Base-by-base conservation (phyloP, 305 asterid genomes). In the Fraxinus albicans region DNA sequence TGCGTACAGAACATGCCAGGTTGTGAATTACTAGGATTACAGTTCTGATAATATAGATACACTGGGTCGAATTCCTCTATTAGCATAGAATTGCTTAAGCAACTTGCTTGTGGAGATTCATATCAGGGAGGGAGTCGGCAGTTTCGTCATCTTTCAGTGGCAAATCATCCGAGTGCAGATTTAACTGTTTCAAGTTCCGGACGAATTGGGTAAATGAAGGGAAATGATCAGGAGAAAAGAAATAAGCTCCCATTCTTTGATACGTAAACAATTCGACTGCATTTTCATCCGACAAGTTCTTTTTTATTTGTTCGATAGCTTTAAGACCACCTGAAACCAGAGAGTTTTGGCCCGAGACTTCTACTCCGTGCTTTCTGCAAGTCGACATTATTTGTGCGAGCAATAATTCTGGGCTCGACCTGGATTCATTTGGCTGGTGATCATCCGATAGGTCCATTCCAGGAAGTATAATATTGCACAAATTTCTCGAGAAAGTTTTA, bases 191-290 rank as follows among this genome's bases (percentile, higher is more conserved):
- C 4, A 95, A 78, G 60, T 86, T 85, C 17, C 95, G 86, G 1
- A 90, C 89, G 21, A 94, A 90, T 55, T 81, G 86, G 3, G 93
- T 77, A 86, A 95, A 95, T 3, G 78, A 73, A 13, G 91, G 91
- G 29, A 95, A 95, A 85, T 94, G 95, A 33, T 88, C 87, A 0
- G 98, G 99, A 4, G 97, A 93, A 80, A 95, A 95, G 95, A 95
- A 95, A 47, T 91, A 77, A 40, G 94, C 97, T 25, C 99, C 99
- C 97, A 95, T 95, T 72, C 99, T 90, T 47, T 94, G 98, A 83
- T 94, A 94, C 7, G 87, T 91, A 76, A 95, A 95, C 88, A 86
- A 19, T 21, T 85, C 88, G 47, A 88, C 85, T 58, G 81, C 88
- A 47, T 88, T 90, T 79, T 85, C 92, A 2, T 88, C 88, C 77